phyloP scores from a whole-genome alignment of 345 rosid species.

The Raphanus sativus region DNA sequence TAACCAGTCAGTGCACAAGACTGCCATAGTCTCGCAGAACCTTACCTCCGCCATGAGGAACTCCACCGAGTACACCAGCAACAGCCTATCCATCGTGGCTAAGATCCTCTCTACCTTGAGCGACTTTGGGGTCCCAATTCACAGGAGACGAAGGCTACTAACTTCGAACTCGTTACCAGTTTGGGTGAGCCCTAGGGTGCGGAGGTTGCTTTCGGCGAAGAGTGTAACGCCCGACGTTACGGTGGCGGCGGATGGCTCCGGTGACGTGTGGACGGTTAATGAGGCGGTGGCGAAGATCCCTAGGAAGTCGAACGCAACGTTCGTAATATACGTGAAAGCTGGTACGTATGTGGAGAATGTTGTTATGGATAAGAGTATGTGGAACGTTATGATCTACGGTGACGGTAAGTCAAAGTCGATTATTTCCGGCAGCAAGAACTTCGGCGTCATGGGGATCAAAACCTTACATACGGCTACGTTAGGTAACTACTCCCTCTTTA shows the following conservation, averaged over 20 bases:
- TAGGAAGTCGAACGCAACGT: constrained; percentile 48
- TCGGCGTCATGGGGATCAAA: constrained; percentile 42
- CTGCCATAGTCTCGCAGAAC: constrained; percentile 33
- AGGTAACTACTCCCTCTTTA: constrained; percentile 46
- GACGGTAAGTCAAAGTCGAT: constrained; percentile 60
- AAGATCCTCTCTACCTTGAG: constrained; percentile 51
- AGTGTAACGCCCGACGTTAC: constrained; percentile 41
- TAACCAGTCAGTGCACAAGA: constrained; percentile 23
- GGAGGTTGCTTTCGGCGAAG: constrained; percentile 53
- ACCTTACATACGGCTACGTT: constrained; percentile 66
- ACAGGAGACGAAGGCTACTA: constrained; percentile 52
- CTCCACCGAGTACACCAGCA: constrained; percentile 68
- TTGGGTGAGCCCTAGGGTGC: constrained; percentile 53
- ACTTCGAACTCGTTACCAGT: constrained; percentile 42
- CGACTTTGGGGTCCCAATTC: constrained; percentile 52
- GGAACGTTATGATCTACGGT: constrained; percentile 84
- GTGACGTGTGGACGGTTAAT: constrained; percentile 45
- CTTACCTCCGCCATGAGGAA: constrained; percentile 52
- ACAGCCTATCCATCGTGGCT: constrained; percentile 67
- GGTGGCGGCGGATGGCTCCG: constrained; percentile 70
- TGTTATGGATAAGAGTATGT: constrained; percentile 51
- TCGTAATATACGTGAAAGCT: constrained; percentile 61
- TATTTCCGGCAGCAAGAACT: constrained; percentile 56
- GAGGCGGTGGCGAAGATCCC: constrained; percentile 61
- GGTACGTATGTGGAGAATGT: constrained; percentile 70